These are phyloP conservation scores for Hericium erinaceus DNA, from an alignment of 768 basidiomycete genomes.

Conservation along the genomic window DNA sequence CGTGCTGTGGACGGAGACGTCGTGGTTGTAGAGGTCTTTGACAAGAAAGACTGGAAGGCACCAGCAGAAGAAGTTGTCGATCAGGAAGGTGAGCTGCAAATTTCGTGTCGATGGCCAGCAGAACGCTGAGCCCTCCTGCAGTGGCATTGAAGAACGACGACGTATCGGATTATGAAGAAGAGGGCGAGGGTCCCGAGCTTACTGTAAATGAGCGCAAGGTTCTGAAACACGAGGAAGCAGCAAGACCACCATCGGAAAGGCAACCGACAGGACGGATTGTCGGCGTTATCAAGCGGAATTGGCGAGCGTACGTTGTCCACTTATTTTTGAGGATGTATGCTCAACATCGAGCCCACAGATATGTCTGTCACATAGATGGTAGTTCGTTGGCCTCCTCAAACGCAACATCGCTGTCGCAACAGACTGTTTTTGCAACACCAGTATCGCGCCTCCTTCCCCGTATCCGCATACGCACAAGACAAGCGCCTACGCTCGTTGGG, in stretches of 20 bases:
- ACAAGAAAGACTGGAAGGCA: slow-evolving; percentile 85
- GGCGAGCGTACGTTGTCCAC: slow-evolving; percentile 61
- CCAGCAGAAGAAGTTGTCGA: slow-evolving; percentile 90
- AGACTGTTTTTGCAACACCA: slow-evolving; percentile 91
- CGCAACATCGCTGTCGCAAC: slow-evolving; percentile 70
- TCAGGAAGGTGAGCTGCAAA: slow-evolving; percentile 59
- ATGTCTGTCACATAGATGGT: slow-evolving; percentile 92
- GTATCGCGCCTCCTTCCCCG: slow-evolving; percentile 87
- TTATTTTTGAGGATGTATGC: slow-evolving; percentile 1
- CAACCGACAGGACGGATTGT: slow-evolving; percentile 91
- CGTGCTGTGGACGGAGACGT: slow-evolving; percentile 89
- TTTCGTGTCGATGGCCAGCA: not conserved
- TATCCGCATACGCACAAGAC: slow-evolving; percentile 89
- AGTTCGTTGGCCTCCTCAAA: slow-evolving; percentile 76
- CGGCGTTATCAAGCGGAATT: slow-evolving; percentile 90
- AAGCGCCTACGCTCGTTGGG: slow-evolving; percentile 77
- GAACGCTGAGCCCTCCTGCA: slow-evolving; percentile 19
- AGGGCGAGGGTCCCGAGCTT: slow-evolving; percentile 34
- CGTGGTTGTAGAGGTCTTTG: slow-evolving; percentile 83
- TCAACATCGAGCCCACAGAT: slow-evolving; percentile 32
- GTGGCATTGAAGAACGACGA: slow-evolving; percentile 83
- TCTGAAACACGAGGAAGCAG: slow-evolving; percentile 16
- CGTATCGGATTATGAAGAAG: slow-evolving; percentile 64
- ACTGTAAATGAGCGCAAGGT: slow-evolving; percentile 22
- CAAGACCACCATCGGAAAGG: slow-evolving; percentile 37